These are phyloP conservation scores for Plasmodium vinckei DNA, from an alignment of 169 alveolate species.

Conservation along the genomic window DNA sequence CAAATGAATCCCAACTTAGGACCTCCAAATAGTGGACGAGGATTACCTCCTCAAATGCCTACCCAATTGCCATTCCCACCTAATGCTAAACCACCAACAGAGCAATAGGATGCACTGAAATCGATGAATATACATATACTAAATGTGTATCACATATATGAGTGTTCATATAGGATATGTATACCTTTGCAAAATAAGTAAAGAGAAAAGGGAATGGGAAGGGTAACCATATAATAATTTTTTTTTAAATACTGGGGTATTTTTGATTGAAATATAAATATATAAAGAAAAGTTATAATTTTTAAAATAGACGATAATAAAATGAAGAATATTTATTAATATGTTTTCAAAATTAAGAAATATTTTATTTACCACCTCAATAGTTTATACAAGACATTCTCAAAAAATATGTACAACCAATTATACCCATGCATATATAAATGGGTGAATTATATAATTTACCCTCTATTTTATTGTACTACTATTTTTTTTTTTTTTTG, in stretches of 20 bases:
- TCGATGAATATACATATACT: background rate
- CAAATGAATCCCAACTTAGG: conserved; percentile 21
- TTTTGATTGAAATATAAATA: too few relatives aligned
- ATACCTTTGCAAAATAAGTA: background rate
- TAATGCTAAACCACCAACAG: conserved; percentile 5
- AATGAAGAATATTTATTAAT: too few relatives aligned
- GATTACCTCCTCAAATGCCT: conserved; percentile 20
- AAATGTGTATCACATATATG: background rate
- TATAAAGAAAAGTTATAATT: too few relatives aligned
- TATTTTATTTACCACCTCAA: too few relatives aligned
- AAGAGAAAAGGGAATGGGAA: background rate
- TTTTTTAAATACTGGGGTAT: background rate
- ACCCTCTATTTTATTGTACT: too few relatives aligned
- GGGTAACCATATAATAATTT: background rate
- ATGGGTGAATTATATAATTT: too few relatives aligned
- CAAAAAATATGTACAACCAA: too few relatives aligned
- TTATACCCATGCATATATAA: too few relatives aligned
- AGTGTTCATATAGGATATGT: background rate
- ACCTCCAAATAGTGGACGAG: conserved; percentile 2
- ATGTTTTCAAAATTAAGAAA: too few relatives aligned
- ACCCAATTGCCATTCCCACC: conserved; percentile 26
- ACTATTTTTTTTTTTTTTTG: too few relatives aligned
- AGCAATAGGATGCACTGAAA: background rate
- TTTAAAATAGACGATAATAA: too few relatives aligned
- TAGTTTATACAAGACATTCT: too few relatives aligned